phyloP scores from a whole-genome alignment of 2,329 filamentous ascomycete genomes.

The Verticillium klebahnii region DNA sequence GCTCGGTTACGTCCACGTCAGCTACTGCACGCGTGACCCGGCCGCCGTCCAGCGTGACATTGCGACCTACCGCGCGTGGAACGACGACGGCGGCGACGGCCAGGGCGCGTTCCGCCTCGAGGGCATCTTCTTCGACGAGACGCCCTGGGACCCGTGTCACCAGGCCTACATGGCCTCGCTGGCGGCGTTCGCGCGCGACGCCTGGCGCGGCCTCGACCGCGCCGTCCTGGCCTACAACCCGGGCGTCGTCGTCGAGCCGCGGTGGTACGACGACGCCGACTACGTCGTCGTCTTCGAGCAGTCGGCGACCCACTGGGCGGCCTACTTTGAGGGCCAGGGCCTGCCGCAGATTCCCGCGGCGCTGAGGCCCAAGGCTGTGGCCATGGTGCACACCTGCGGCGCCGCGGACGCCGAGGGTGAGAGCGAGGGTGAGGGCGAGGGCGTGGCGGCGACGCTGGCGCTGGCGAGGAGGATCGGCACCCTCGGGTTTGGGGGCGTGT shows the following conservation, averaged over 20 bases:
- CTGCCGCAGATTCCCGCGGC: neutral
- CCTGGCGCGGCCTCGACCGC: constrained; percentile 6
- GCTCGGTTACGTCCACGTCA: constrained; percentile 25
- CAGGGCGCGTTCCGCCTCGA: constrained; percentile 27
- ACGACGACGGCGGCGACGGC: constrained; percentile 15
- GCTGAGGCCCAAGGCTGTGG: constrained; percentile 1
- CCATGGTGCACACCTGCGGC: neutral
- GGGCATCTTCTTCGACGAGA: constrained; percentile 46
- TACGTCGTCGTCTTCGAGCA: constrained; percentile 40
- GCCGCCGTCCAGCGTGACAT: constrained; percentile 30
- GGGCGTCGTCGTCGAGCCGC: constrained; percentile 33
- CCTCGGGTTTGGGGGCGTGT: neutral
- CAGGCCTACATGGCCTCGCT: constrained; percentile 18
- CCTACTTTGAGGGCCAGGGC: neutral
- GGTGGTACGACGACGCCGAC: constrained; percentile 34
- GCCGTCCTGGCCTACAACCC: constrained; percentile 36
- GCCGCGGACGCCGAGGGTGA: neutral
- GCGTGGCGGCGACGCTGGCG: neutral
- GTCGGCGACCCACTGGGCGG: neutral
- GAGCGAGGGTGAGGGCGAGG: neutral
- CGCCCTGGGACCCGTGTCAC: constrained; percentile 22
- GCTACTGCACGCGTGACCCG: constrained; percentile 18
- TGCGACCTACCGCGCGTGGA: constrained; percentile 38
- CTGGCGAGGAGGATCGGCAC: neutral
- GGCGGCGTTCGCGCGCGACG: constrained; percentile 16